phyloP scores from a whole-genome alignment of 257 asterid genomes.

The Galeopsis tetrahit region DNA sequence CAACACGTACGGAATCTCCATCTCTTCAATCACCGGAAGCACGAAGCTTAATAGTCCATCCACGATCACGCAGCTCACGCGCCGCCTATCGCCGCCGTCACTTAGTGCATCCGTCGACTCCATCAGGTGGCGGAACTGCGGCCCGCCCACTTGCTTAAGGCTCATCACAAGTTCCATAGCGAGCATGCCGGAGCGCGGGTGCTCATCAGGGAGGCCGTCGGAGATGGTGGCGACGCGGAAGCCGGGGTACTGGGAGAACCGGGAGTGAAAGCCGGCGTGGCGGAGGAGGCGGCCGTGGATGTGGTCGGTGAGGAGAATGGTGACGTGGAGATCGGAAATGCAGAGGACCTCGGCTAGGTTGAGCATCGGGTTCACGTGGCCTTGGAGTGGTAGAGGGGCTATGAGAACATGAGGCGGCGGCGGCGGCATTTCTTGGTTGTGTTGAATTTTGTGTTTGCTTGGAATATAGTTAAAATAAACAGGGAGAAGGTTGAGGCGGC shows the following conservation, averaged over 20 bases:
- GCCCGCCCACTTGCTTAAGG: slow-evolving; percentile 36
- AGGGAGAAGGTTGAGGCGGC: too few relatives aligned
- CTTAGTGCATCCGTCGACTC: slow-evolving; percentile 33
- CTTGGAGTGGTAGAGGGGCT: slow-evolving; percentile 71
- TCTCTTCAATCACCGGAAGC: slow-evolving; percentile 42
- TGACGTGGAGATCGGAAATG: slow-evolving; percentile 53
- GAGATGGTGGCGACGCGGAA: slow-evolving; percentile 50
- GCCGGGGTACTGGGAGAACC: slow-evolving; percentile 44
- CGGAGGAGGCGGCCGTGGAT: slow-evolving; percentile 54
- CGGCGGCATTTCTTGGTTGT: slow-evolving; percentile 12
- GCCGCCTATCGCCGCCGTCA: slow-evolving; percentile 29
- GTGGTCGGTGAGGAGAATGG: slow-evolving; percentile 57
- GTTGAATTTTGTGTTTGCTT: too few relatives aligned
- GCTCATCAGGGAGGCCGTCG: slow-evolving; percentile 61
- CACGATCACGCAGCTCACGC: slow-evolving; percentile 48
- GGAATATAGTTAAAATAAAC: too few relatives aligned
- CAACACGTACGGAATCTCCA: slow-evolving; percentile 47
- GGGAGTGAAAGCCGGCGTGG: slow-evolving; percentile 42
- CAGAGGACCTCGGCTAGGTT: slow-evolving; percentile 70
- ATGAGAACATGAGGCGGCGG: slow-evolving; percentile 66
- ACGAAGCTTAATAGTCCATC: slow-evolving; percentile 56
- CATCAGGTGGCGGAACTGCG: slow-evolving; percentile 17
- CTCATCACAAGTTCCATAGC: slow-evolving; percentile 39
- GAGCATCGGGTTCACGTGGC: slow-evolving; percentile 69
- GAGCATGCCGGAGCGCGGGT: slow-evolving; percentile 52